These are phyloP conservation scores for Rehmannia glutinosa DNA, from an alignment of 257 asterid species.

Conservation along the genomic window DNA sequence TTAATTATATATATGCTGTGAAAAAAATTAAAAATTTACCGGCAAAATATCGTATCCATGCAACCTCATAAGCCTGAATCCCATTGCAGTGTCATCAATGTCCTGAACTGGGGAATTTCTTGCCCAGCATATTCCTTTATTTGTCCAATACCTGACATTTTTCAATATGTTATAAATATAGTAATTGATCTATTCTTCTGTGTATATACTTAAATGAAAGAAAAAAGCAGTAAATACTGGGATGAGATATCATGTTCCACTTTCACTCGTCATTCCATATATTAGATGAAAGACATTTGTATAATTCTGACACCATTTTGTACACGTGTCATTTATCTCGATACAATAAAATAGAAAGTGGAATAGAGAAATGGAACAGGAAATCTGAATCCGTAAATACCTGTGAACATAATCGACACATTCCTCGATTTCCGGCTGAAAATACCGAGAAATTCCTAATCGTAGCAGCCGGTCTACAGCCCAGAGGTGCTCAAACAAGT, in stretches of 20 bases:
- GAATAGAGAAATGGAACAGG: too few species aligned
- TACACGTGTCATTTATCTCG: too few species aligned
- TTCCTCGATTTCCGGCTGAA: constrained; percentile 48
- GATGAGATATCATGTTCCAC: too few species aligned
- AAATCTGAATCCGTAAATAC: constrained; percentile 21
- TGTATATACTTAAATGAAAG: too few species aligned
- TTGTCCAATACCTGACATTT: constrained; percentile 61
- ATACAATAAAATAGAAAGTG: too few species aligned
- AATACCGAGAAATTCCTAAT: constrained; percentile 72
- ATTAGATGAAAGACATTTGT: too few species aligned
- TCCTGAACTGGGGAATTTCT: constrained; percentile 67
- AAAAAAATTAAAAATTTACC: constrained; percentile 29
- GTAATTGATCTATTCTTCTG: too few species aligned
- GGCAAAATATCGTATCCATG: constrained; percentile 70
- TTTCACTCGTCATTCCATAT: too few species aligned
- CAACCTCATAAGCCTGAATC: constrained; percentile 77
- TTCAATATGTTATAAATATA: neutral
- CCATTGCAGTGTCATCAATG: constrained; percentile 96
- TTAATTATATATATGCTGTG: too few species aligned
- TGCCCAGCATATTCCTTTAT: constrained; percentile 87
- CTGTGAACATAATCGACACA: constrained; percentile 59
- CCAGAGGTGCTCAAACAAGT: constrained; percentile 88
- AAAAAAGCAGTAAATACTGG: too few species aligned
- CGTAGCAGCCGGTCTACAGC: constrained; percentile 70
- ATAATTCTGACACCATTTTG: too few species aligned